Evolutionary conservation across 73 alveolate species (phyloP).

Genomic region (Tetrahymena malaccensis): DNA sequence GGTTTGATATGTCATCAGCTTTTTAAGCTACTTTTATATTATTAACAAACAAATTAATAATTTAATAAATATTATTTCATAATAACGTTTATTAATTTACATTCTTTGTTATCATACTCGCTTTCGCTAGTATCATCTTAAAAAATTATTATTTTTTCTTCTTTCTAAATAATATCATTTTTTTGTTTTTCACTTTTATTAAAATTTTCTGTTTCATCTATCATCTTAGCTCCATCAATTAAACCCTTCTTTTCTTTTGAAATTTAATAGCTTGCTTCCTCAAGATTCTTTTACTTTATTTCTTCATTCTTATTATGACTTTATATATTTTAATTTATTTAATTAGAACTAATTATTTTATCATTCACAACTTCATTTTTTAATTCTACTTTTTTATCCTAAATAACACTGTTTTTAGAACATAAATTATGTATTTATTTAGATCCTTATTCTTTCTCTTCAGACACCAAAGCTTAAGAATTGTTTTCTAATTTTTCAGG

Average conservation of each 20-base stretch:
- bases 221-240: background rate
- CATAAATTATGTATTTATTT: background rate
- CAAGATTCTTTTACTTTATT: background rate
- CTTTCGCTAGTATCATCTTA: background rate
- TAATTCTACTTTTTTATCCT: background rate
- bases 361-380: background rate
- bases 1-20: background rate
- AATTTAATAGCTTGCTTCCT: background rate
- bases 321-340: background rate
- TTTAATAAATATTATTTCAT: too few relatives aligned
- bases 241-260: background rate
- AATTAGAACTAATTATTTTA: background rate
- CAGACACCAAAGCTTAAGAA: background rate
- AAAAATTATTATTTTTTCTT: background rate
- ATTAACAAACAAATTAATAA: too few relatives aligned
- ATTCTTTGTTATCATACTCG: background rate
- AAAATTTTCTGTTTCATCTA: background rate
- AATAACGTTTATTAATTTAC: background rate
- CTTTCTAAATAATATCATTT: background rate
- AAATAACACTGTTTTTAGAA: background rate
- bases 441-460: background rate
- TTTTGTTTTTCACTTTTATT: too few relatives aligned
- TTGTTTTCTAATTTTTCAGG: background rate
- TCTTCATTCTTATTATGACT: background rate
- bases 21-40: background rate